Evolutionary conservation across 257 asterid species (phyloP), one percentile per base, ranked within the genome.

Genomic region (Ilex asprella): DNA sequence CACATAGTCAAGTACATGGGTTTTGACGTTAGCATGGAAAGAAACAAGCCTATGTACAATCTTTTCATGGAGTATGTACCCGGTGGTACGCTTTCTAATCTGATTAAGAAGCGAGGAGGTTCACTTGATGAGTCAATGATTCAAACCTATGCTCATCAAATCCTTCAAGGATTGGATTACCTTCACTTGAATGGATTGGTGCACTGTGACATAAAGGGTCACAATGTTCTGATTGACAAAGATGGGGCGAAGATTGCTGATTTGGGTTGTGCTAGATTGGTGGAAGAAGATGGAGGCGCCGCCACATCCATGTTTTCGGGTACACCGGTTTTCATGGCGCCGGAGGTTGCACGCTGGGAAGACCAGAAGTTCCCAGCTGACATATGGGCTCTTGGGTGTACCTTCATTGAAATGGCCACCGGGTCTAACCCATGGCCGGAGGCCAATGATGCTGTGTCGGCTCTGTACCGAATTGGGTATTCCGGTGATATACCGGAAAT

Each of bases 251-350:
- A 83, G 67, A 85, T 92, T 51, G 90, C 87, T 0, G 99, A 92
- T 64, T 82, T 92, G 39, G 99, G 95, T 3, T 89, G 99, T 32
- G 93, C 89, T 6, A 78, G 66, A 54, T 30, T 35, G 54, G 63
- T 60, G 2, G 75, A 13, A 27, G 65, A 63, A 47, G 66, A 47
- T 7, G 62, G 31, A 21, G 10, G 5, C 12, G 11, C 27, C 9
- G 55, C 9, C 13, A 44, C 62, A 5, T 9, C 69, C 0, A 67
- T n/a, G 0, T 69, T 89, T 62, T 70, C 89, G 32, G 97, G 99
- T 0, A 92, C 96, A 52, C 99, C 97, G 64, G 79, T 84, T 54
- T 89, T 81, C 62, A 92, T 89, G 99, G 84, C 96, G 30, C 97
- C 97, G 35, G 99, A 92, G 76, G 95, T 82, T 15, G 89, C 94